Evolutionary conservation across 1,139 yeast species (phyloP), one percentile per base, ranked within the genome.

Genomic region (Saccharomyces uvarum): DNA sequence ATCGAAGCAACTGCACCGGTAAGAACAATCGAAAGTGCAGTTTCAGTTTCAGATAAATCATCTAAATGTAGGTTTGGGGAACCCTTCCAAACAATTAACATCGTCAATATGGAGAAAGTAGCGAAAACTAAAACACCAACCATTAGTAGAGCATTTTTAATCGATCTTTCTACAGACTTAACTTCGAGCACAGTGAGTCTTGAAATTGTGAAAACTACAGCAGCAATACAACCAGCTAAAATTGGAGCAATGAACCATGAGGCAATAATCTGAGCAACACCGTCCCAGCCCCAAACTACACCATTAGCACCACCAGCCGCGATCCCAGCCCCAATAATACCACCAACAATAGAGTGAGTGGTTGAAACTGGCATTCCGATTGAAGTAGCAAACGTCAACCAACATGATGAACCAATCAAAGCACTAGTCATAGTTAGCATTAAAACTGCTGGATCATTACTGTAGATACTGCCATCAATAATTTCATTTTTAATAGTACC

Each of bases 191-290:
- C 87, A 52, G 70, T 63, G 63, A 67, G 83, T 70, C 86, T 86
- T 56, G 86, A 78, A 54, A 81, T 70, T 57, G 83, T 70, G 69
- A 84, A 86, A 54, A 82, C 70, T 50, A 79, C 71, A 3, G 86
- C 70, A 2, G 88, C 83, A 61, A 86, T 79, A 33, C 69, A 63
- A 62, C 90, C 91, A 19, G 91, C 86, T 59, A 86, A 73, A 19
- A 76, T 69, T n/a, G 95, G 93, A 13, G 93, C 90, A 72, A 86
- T 82, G 65, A 84, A 83, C 91, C 93, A 86, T 11, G 90, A 83
- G 3, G 93, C 93, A 60, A 84, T 80, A 61, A 85, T 85, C 69
- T 83, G 86, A 1, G 87, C 69, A 57, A 86, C 85, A 47, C 90
- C 90, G 19, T 61, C 57, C 93, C 93, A 86, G 26, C 89, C 91